Percentiles rank a stretch among this genome's conserved stretches.
These are phyloP conservation scores for Huntiella bhutanensis DNA, from an alignment of 2,329 filamentous ascomycete genomes.

Conservation along the genomic window DNA sequence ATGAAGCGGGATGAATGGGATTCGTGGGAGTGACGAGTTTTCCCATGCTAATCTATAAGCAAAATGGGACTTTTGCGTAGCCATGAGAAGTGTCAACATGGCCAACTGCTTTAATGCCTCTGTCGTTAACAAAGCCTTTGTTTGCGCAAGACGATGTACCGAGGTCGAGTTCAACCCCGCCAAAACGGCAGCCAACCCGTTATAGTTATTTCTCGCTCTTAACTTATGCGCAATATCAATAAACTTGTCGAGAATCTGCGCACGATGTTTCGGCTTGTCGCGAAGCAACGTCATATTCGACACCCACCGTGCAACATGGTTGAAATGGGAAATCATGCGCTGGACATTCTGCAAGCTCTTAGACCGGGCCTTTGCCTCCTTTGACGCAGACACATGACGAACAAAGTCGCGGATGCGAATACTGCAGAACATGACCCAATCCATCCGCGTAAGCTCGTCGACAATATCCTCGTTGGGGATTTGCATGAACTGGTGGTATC, in stretches of 20 bases:
- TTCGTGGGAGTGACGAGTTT: slow-evolving; percentile 74
- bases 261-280: slow-evolving; percentile 90
- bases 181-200: slow-evolving; percentile 80
- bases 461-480: slow-evolving; percentile 70
- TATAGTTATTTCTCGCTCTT: slow-evolving; percentile 90
- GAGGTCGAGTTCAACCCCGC: slow-evolving; percentile 81
- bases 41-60: slow-evolving; percentile 97
- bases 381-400: slow-evolving; percentile 64
- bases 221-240: slow-evolving; percentile 78
- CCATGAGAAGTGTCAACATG: slow-evolving; percentile 78
- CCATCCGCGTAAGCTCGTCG: slow-evolving; percentile 80
- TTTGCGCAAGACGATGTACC: slow-evolving; percentile 66
- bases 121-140: slow-evolving; percentile 52
- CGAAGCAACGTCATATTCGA: slow-evolving; percentile 70
- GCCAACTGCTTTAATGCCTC: slow-evolving; percentile 69
- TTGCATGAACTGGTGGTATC: slow-evolving; percentile 83
- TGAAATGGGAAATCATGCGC: slow-evolving; percentile 86
- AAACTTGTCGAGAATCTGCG: slow-evolving; percentile 82
- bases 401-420: slow-evolving; percentile 86
- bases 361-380: slow-evolving; percentile 53
- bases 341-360: slow-evolving; percentile 71
- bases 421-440: slow-evolving; percentile 96
- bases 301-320: slow-evolving; percentile 67
- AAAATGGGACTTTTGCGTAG: slow-evolving; percentile 77
- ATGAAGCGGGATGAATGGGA: slow-evolving; percentile 84